Base-by-base conservation (phyloP, 2,329 filamentous ascomycete genomes). In the Clonostachys byssicola region DNA sequence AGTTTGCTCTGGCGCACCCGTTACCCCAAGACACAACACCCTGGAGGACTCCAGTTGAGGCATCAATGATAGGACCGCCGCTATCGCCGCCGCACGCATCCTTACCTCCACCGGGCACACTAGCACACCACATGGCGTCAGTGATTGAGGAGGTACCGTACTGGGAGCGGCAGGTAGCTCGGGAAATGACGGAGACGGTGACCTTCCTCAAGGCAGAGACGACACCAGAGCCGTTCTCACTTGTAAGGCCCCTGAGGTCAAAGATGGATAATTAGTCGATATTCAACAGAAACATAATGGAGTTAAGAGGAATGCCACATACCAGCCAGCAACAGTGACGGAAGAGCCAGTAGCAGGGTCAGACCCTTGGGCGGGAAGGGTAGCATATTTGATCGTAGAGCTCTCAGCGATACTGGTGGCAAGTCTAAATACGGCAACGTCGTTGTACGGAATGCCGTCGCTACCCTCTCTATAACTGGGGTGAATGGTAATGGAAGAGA, bases 1-100 rank as follows among this genome's bases (percentile, higher is more conserved):
- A 16, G 35, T 55, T 49, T 23, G 59, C 33, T 7, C 34, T 51
- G 23, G 61, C 61, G 43, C 61, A 64, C 17, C 60, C 60, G 1
- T 54, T 12, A 33, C 61, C 61, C 59, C 59, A 64, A 39, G 61
- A 64, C 17, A 64, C 61, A 34, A 58, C 17, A 43, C 61, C 61
- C 5, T 57, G 42, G 33, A 64, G 46, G 12, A 46, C 51, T 2
- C 52, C 47, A 49, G 53, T 46, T 38, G 45, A 42, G 38, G 45
- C 43, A 34, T 60, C 51, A 20, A 64, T 52, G 12, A 64, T 54
- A 41, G 61, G 61, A 35, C 61, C 61, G 35, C 61, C 61, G 16
- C 56, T 60, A 54, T 64, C 61, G 16, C 60, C 60, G 16, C 54
- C 50, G 60, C 61, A 64, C 14, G 61, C 54, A 51, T 64, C 61